Percentiles rank a stretch among this genome's conserved stretches.
Conservation (phyloP, 2,329 filamentous ascomycete species). For the Myriosclerotinia scirpicola region DNA sequence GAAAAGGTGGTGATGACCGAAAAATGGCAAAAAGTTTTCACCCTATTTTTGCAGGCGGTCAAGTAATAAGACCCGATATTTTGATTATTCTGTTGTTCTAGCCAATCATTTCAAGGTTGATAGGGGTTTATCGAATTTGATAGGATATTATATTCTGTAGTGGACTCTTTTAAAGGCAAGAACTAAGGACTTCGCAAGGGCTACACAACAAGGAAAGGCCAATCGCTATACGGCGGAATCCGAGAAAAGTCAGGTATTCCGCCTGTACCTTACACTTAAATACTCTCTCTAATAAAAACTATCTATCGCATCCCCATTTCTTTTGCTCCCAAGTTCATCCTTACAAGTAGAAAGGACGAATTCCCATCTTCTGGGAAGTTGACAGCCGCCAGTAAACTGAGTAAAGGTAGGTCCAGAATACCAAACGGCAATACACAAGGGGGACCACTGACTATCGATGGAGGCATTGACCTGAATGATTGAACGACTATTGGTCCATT, state of each 20-base stretch:
- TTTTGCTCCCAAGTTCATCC: not conserved
- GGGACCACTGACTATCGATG: not conserved
- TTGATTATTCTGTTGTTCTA: not conserved
- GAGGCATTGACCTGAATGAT: not conserved
- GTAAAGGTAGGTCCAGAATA: slow-evolving; percentile 4
- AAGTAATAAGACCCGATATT: not conserved
- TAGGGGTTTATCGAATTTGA: not conserved
- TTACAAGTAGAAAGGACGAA: not conserved
- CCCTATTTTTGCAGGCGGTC: slow-evolving; percentile 14
- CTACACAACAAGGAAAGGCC: not conserved
- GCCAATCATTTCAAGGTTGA: not conserved
- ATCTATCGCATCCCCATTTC: not conserved
- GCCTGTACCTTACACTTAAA: slow-evolving; percentile 3
- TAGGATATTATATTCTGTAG: slow-evolving; percentile 6
- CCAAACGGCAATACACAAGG: slow-evolving; percentile 8
- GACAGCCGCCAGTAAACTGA: not conserved
- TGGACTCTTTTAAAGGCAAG: slow-evolving; percentile 9
- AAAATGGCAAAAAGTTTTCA: slow-evolving; percentile 9
- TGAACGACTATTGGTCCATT: not conserved
- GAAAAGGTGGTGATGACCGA: slow-evolving; percentile 13
- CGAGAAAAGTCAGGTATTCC: not conserved
- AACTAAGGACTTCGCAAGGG: slow-evolving; percentile 12
- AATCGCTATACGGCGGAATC: slow-evolving; percentile 22
- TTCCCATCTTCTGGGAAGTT: not conserved
- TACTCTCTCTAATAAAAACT: not conserved